Base-by-base conservation (phyloP, 108 stramenopile genomes). In the Cyclotella atomus region DNA sequence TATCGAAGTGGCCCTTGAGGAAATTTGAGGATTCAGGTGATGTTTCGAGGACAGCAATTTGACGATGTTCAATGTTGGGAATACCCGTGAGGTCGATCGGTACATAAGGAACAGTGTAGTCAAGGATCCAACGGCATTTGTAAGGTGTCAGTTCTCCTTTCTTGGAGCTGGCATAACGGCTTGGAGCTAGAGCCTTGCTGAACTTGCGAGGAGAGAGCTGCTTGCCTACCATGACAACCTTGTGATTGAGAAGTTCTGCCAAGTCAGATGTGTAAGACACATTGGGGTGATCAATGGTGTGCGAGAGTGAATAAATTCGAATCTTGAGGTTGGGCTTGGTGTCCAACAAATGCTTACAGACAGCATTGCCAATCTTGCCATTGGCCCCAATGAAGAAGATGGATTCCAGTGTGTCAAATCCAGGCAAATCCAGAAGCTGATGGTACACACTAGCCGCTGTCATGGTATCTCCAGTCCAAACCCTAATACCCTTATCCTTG, bases 391-490 rank as follows among this genome's bases (percentile, higher is more conserved):
- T 83, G 72, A 80, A 89, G 54, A 85, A 89, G 65, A 82, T 74
- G 29, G 79, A 80, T 47, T 80, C 79, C 24, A 88, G 60, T 15
- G 71, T 75, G 33, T 85, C 74, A 44, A 89, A 73, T 27, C 83
- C 83, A 19, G 85, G 84, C 43, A 87, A 50, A 19, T 87, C 88
- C 45, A 69, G 70, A 29, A 89, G 75, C 55, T 85, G 84, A 33
- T 87, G 65, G 69, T 87, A 89, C 2, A 89, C 86, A 32, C 85
- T 86, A 0, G 88, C 88, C 19, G 86, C 84, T 20, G 88, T 89
- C 85, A 86, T 85, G 59, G 88, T 89, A 52, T 89, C 88, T 28
- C 88, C 88, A 10, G 88, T 89, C 88, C 88, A 89, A 20, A 89
- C 82, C 12, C 75, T 49, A 50, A 89, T 83, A 29, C 84, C 84